Percentiles rank a stretch among this genome's conserved stretches.
These are phyloP conservation scores for Eutrema salsugineum DNA, from an alignment of 441 rosid genomes.

Conservation along the genomic window DNA sequence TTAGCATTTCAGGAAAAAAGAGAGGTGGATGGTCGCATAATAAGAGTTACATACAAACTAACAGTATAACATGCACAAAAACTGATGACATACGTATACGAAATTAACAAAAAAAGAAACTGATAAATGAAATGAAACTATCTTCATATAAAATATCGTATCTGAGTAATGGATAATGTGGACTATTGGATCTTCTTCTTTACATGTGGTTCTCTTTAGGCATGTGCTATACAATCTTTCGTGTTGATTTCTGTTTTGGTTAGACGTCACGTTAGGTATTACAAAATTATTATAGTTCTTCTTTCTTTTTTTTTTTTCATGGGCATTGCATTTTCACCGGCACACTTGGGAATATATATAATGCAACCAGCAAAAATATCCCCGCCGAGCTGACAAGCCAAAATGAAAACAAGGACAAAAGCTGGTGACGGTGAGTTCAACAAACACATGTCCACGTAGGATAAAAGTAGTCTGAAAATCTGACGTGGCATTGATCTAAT, in stretches of 20 bases:
- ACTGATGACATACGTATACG: no score
- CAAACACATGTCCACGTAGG: constrained; percentile 33
- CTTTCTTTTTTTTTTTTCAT: neutral
- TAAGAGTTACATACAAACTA: neutral
- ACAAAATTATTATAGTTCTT: neutral
- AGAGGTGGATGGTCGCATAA: neutral
- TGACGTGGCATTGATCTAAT: constrained; percentile 24
- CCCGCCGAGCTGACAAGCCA: constrained; percentile 23
- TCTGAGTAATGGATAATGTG: neutral
- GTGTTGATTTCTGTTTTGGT: neutral
- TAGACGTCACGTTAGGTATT: constrained; percentile 13
- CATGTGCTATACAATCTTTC: neutral
- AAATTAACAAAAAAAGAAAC: no score
- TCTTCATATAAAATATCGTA: no score
- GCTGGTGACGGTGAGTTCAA: constrained; percentile 27
- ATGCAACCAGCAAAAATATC: neutral
- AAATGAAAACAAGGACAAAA: constrained; percentile 7
- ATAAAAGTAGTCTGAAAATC: neutral
- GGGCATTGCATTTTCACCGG: neutral
- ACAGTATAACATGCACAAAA: neutral
- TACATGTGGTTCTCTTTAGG: constrained; percentile 1
- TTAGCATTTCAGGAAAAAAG: neutral
- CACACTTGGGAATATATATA: neutral
- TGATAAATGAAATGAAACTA: no score
- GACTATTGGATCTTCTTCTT: neutral